Evolutionary conservation across 2,329 filamentous ascomycete species (phyloP).

Genomic region (Nemania sp.): DNA sequence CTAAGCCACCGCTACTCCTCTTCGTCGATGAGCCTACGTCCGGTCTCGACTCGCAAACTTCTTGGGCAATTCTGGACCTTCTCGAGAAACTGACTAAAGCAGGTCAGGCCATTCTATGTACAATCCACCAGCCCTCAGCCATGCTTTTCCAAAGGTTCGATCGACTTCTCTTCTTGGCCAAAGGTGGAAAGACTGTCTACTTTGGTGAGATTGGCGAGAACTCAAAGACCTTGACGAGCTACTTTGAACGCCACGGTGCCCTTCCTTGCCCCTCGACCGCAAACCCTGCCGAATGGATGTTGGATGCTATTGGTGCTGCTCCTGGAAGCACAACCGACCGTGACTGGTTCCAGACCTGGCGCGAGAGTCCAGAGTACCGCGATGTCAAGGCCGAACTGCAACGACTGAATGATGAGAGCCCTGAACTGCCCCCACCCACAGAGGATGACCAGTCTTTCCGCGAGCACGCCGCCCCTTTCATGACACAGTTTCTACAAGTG

Average conservation of each 20-base stretch:
- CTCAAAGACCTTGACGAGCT: constrained; percentile 67
- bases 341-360: constrained; percentile 66
- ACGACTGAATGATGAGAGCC: constrained; percentile 55
- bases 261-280: constrained; percentile 65
- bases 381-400: constrained; percentile 61
- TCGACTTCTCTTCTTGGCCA: constrained; percentile 74
- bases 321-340: constrained; percentile 65
- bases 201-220: constrained; percentile 78
- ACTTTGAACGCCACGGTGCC: constrained; percentile 76
- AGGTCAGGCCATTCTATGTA: constrained; percentile 93
- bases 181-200: constrained; percentile 78
- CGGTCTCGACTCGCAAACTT: constrained; percentile 89
- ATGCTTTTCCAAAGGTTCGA: constrained; percentile 94
- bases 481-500: constrained; percentile 67
- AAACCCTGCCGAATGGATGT: constrained; percentile 85
- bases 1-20: constrained; percentile 84
- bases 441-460: constrained; percentile 56
- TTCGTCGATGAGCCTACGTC: constrained; percentile 96
- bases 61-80: constrained; percentile 87
- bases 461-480: constrained; percentile 81
- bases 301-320: constrained; percentile 63
- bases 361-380: constrained; percentile 44
- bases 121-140: constrained; percentile 95
- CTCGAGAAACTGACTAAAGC: constrained; percentile 87
- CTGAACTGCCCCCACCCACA: constrained; percentile 34